phyloP scores from a whole-genome alignment of 1,284 basidiomycete genomes.

The Puccinia horiana region DNA sequence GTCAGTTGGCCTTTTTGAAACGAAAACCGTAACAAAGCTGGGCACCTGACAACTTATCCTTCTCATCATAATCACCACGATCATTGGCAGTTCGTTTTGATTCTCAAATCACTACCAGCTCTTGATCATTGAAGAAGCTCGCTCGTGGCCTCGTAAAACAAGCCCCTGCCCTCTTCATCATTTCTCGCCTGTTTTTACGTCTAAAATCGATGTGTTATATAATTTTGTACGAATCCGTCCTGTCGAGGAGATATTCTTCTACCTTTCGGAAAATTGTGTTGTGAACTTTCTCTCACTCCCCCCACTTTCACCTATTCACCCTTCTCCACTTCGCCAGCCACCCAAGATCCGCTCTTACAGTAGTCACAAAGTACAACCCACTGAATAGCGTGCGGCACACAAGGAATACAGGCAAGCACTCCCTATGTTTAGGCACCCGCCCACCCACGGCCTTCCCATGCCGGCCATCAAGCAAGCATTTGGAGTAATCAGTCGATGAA shows the following conservation, averaged over 20 bases:
- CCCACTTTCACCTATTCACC: too few relatives aligned
- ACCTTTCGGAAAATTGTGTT: not conserved
- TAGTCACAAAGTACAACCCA: too few relatives aligned
- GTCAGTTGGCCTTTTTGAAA: not conserved
- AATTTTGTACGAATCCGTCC: not conserved
- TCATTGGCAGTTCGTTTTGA: constrained; percentile 7
- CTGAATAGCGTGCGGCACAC: too few relatives aligned
- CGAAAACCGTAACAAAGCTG: not conserved
- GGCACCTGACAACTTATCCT: not conserved
- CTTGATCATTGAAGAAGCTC: too few relatives aligned
- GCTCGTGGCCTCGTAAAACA: too few relatives aligned
- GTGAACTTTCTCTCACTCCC: not conserved
- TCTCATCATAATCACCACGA: not conserved
- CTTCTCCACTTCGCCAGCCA: too few relatives aligned
- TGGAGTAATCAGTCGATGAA: too few relatives aligned
- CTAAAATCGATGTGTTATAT: constrained; percentile 1
- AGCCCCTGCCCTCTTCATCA: not conserved
- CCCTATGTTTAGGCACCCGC: too few relatives aligned
- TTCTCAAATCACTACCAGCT: constrained; percentile 10
- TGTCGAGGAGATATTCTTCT: not conserved
- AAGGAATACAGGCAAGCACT: too few relatives aligned
- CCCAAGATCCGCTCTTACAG: too few relatives aligned
- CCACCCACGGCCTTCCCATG: too few relatives aligned
- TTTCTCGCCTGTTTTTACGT: not conserved
- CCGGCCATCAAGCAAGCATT: too few relatives aligned